Conservation (phyloP, 495 filamentous ascomycete genomes). For the Penicillium fimorum region DNA sequence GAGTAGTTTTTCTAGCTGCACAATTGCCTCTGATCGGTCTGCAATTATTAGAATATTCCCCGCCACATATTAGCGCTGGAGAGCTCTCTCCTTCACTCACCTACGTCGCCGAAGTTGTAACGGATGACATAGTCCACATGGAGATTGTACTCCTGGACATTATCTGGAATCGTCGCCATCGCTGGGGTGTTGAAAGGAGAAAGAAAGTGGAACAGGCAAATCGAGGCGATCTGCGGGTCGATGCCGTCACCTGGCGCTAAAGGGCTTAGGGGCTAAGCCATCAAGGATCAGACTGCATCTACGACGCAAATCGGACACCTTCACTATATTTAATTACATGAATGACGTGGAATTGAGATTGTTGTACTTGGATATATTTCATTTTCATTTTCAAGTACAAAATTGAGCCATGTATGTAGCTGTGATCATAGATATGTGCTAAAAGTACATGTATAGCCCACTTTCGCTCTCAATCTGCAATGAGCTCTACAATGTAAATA, state of each 20-base stretch:
- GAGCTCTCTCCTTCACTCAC: conserved; percentile 40
- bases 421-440: background rate
- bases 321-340: background rate
- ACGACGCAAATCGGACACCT: background rate
- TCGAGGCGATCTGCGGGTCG: conserved; percentile 11
- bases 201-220: conserved; percentile 7
- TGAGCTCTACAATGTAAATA: background rate
- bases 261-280: conserved; percentile 5
- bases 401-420: background rate
- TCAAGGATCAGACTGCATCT: background rate
- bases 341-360: background rate
- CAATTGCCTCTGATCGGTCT: conserved; percentile 68
- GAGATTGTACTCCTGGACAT: conserved; percentile 50
- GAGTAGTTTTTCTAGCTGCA: conserved; percentile 73
- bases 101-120: conserved; percentile 66
- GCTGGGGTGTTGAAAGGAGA: conserved; percentile 6
- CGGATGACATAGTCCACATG: conserved; percentile 92
- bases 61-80: background rate
- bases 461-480: background rate
- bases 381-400: background rate
- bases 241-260: conserved; percentile 12
- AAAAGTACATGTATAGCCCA: background rate
- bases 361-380: background rate
- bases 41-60: conserved; percentile 11
- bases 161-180: conserved; percentile 32